phyloP scores from a whole-genome alignment of 441 rosid species.

The Croton setiger region DNA sequence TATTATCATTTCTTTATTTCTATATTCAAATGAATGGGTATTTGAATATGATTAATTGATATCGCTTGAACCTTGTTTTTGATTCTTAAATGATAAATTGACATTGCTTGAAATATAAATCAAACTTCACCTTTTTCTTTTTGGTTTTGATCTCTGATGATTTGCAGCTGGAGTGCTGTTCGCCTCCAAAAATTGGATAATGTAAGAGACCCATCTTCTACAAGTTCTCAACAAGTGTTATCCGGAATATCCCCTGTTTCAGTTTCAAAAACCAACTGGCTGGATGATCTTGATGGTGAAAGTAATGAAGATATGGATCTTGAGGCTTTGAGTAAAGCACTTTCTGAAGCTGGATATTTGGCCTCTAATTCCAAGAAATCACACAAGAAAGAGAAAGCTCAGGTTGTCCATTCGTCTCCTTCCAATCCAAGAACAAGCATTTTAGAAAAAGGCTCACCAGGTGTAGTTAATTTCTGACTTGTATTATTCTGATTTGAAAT shows the following conservation, averaged over 20 bases:
- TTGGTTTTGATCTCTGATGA: constrained; percentile 1
- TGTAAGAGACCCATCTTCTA: constrained; percentile 23
- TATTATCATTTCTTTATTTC: constrained; percentile 17
- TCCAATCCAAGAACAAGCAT: constrained; percentile 22
- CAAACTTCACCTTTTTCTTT: not conserved
- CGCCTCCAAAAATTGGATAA: constrained; percentile 51
- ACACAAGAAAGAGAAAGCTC: constrained; percentile 23
- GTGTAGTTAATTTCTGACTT: constrained; percentile 18
- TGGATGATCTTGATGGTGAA: constrained; percentile 40
- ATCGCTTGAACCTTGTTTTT: too few species aligned
- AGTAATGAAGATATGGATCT: constrained; percentile 63
- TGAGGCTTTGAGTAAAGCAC: constrained; percentile 58
- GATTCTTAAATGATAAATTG: too few species aligned
- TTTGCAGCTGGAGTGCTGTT: constrained; percentile 78
- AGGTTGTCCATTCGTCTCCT: constrained; percentile 31
- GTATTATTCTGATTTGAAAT: not conserved
- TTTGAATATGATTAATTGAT: too few species aligned
- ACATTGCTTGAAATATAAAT: too few species aligned
- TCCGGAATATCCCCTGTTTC: constrained; percentile 30
- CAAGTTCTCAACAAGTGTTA: constrained; percentile 9
- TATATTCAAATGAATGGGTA: too few species aligned
- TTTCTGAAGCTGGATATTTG: constrained; percentile 50
- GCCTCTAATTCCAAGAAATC: constrained; percentile 48
- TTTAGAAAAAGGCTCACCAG: constrained; percentile 36
- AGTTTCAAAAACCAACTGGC: constrained; percentile 46